Percentiles rank a stretch among this genome's conserved stretches.
These are phyloP conservation scores for Penicillium decumbens DNA, from an alignment of 2,329 filamentous ascomycete species.

Conservation along the genomic window DNA sequence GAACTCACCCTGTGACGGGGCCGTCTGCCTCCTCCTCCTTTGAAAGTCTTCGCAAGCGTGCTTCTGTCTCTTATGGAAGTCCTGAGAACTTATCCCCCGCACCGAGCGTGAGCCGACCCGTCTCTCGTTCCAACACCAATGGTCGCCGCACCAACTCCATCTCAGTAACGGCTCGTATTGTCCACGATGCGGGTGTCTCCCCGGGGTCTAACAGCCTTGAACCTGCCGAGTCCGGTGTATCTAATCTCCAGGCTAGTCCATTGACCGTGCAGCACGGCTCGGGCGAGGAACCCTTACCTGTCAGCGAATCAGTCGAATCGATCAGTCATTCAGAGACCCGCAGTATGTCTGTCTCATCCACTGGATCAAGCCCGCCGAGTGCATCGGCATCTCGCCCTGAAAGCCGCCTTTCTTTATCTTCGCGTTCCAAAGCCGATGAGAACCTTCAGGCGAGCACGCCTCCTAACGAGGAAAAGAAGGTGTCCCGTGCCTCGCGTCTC, in stretches of 20 bases:
- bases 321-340: slow-evolving; percentile 29
- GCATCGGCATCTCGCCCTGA: slow-evolving; percentile 35
- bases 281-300: slow-evolving; percentile 30
- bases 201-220: slow-evolving; percentile 27
- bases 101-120: slow-evolving; percentile 30
- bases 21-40: slow-evolving; percentile 57
- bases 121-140: slow-evolving; percentile 26
- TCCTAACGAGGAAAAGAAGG: slow-evolving; percentile 49
- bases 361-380: slow-evolving; percentile 32
- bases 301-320: slow-evolving; percentile 16
- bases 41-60: slow-evolving; percentile 49
- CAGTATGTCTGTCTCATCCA: slow-evolving; percentile 40
- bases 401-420: slow-evolving; percentile 39
- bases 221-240: slow-evolving; percentile 27
- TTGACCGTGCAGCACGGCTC: slow-evolving; percentile 63
- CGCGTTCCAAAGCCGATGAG: slow-evolving; percentile 37
- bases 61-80: slow-evolving; percentile 33
- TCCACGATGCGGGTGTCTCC: slow-evolving; percentile 57
- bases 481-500: slow-evolving; percentile 56
- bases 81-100: slow-evolving; percentile 30
- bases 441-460: slow-evolving; percentile 24
- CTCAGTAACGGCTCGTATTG: slow-evolving; percentile 81
- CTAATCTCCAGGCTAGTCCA: slow-evolving; percentile 52
- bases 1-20: slow-evolving; percentile 38
- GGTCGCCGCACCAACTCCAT: slow-evolving; percentile 59